phyloP scores from a whole-genome alignment of 1,139 yeast genomes.

The Suhomyces chickasaworum region DNA sequence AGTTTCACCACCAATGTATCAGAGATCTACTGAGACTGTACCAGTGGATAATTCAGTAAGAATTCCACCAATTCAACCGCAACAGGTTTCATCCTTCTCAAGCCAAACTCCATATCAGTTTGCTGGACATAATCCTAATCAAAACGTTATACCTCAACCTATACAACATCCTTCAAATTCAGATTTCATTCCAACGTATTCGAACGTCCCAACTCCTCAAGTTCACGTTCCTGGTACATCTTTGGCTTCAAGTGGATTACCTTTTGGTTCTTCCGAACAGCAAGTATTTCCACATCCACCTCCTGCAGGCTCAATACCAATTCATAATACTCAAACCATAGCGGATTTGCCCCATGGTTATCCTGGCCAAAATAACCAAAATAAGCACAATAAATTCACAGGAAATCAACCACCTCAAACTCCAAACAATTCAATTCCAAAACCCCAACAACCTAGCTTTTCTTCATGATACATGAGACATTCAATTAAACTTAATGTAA shows the following conservation, averaged over 20 bases:
- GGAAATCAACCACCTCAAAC: background rate
- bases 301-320: background rate
- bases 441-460: background rate
- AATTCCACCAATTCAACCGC: background rate
- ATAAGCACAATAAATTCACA: background rate
- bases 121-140: background rate
- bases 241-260: background rate
- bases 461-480: background rate
- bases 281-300: background rate
- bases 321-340: background rate
- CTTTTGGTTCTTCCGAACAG: background rate
- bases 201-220: background rate
- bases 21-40: background rate
- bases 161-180: background rate
- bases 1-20: background rate
- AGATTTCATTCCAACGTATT: background rate
- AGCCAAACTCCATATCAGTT: too few species aligned
- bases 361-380: background rate
- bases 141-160: background rate
- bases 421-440: background rate
- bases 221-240: background rate
- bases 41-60: background rate
- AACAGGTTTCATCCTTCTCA: background rate
- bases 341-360: background rate
- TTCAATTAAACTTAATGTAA: slow-evolving; percentile 2